Evolutionary conservation across 805 yeast genomes (phyloP).

Genomic region (Wickerhamiella musiphila): DNA sequence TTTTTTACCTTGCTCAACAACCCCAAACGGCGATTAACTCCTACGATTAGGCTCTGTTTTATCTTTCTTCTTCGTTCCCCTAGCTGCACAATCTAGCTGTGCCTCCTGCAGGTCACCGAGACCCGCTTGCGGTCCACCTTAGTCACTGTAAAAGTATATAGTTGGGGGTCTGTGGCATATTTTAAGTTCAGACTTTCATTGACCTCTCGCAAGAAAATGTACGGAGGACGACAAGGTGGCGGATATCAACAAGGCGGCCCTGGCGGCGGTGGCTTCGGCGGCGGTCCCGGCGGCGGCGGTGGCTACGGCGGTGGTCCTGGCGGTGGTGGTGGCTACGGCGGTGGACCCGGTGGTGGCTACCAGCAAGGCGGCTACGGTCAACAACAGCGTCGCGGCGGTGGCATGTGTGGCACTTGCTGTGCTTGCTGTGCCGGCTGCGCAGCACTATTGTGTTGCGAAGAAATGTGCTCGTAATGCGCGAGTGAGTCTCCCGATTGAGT

Average conservation of each 20-base stretch:
- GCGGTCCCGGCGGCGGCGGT: neutral
- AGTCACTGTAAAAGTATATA: no score
- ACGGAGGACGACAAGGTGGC: neutral
- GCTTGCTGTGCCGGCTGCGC: slow-evolving; percentile 15
- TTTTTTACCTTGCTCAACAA: no score
- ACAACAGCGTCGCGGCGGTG: slow-evolving; percentile 10
- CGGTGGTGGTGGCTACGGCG: slow-evolving; percentile 9
- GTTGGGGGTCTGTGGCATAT: no score
- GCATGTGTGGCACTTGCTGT: slow-evolving; percentile 16
- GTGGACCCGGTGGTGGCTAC: slow-evolving; percentile 13
- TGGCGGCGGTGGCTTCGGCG: slow-evolving; percentile 1
- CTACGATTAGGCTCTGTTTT: no score
- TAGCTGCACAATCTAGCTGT: no score
- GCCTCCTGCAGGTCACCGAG: no score
- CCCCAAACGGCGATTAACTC: no score
- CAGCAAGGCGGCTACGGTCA: slow-evolving; percentile 19
- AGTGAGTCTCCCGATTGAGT: neutral
- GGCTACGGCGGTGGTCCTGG: slow-evolving; percentile 10
- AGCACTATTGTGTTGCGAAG: slow-evolving; percentile 14
- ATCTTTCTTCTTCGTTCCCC: no score
- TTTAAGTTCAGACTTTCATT: no score
- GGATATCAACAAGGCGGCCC: neutral
- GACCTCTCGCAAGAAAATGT: no score
- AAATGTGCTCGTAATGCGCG: slow-evolving; percentile 5
- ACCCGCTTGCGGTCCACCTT: no score